Conservation (phyloP, 2,329 filamentous ascomycete species). For the Aureobasidium mangrovei region DNA sequence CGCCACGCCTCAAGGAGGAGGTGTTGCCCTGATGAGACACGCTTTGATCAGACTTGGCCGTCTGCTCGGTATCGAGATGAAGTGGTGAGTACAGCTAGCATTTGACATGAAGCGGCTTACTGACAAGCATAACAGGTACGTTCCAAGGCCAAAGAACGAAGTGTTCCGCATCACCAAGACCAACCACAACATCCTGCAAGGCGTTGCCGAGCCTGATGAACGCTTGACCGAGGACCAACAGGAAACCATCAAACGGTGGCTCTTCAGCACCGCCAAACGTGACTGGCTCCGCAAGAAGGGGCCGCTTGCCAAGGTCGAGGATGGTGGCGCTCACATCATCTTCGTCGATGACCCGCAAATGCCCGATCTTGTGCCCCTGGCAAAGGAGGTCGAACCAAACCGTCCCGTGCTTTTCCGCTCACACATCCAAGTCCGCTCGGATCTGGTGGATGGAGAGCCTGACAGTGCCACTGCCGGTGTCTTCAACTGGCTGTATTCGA, state of each 20-base stretch:
- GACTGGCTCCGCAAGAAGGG: constrained; percentile 65
- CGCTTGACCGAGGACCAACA: constrained; percentile 57
- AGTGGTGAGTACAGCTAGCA: constrained; percentile 46
- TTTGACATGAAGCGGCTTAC: not conserved
- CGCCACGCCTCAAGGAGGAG: constrained; percentile 71
- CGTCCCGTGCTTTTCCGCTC: constrained; percentile 72
- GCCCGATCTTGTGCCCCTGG: constrained; percentile 66
- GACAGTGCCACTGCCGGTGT: constrained; percentile 62
- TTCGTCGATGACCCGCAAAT: constrained; percentile 80
- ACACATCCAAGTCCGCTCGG: constrained; percentile 73
- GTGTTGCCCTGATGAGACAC: constrained; percentile 74
- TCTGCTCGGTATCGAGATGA: constrained; percentile 57
- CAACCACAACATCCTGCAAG: constrained; percentile 81
- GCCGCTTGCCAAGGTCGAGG: constrained; percentile 53
- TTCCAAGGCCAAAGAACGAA: constrained; percentile 69
- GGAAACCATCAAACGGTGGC: constrained; percentile 59
- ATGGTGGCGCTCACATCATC: constrained; percentile 68
- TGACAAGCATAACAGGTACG: constrained; percentile 30
- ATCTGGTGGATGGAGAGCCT: constrained; percentile 51
- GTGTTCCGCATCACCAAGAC: constrained; percentile 80
- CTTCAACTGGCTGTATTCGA: constrained; percentile 67
- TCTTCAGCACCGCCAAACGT: constrained; percentile 60
- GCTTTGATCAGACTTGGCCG: constrained; percentile 64
- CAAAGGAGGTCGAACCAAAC: constrained; percentile 61
- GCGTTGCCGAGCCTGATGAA: constrained; percentile 57